Evolutionary conservation across 2,329 filamentous ascomycete genomes (phyloP), one percentile per base, ranked within the genome.

Genomic region (Xylaria sp.): DNA sequence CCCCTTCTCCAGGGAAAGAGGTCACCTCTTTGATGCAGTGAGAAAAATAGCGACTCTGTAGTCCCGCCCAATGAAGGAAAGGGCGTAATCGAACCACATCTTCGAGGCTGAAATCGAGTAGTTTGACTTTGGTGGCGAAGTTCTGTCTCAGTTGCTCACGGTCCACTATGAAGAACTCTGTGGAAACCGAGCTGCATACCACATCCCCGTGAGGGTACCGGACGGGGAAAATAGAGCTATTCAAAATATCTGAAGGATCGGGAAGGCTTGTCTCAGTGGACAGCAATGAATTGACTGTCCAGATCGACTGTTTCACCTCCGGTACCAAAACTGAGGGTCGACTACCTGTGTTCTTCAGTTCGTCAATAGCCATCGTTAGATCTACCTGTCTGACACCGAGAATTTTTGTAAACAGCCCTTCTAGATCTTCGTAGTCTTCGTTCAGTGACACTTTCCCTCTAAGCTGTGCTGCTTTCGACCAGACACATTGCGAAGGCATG

Each of bases 61-160:
- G 65, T 0, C 71, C 63, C 3, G 71, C 54, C 81, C 81, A 83
- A 0, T 71, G 47, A 4, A 82, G 15, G 4, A 82, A 77, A 0
- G 72, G 73, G 2, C 61, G 61, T 0, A 83, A 63, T 0, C 61
- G 65, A 1, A 64, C 68, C 3, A 79, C 70, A 0, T 82, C 77
- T 6, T 79, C 72, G 1, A 80, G 53, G 0, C 51, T 68, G 57
- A 81, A 81, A 62, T 81, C 79, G 0, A 82, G 69, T 2, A 78
- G 63, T 53, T 76, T 79, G 3, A 76, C 73, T 11, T 64, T 71
- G 5, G 58, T 22, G 0, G 55, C 22, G 54, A 83, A 82, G 0
- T 66, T 57, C 2, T 73, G 67, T 0, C 51, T 57, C 1, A 80
- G 58, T 0, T 44, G 20, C 7, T 79, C 73, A 27, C 77, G 76